These are phyloP conservation scores for Chromera velia DNA, from an alignment of 73 alveolate genomes.

Conservation along the genomic window DNA sequence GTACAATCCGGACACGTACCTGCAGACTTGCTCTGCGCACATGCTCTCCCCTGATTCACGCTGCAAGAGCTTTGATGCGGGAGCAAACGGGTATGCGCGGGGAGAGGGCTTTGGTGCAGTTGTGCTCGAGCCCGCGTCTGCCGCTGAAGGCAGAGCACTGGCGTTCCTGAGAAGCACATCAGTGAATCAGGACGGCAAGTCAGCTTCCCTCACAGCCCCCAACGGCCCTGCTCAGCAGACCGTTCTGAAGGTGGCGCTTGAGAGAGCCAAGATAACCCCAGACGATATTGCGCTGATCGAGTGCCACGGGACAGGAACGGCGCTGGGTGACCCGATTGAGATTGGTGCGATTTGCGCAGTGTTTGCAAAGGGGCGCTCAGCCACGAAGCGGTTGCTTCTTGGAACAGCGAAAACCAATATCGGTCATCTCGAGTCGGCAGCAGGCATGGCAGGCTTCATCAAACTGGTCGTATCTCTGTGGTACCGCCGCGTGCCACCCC, in stretches of 20 bases:
- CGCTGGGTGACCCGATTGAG: too few relatives aligned
- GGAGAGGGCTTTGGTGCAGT: slow-evolving; percentile 6
- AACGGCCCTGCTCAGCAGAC: too few relatives aligned
- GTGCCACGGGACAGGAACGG: too few relatives aligned
- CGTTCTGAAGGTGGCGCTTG: too few relatives aligned
- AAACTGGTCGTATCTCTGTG: slow-evolving; percentile 7
- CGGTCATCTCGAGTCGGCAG: slow-evolving; percentile 39
- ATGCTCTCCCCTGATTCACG: slow-evolving; percentile 36
- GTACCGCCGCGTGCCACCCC: slow-evolving; percentile 18
- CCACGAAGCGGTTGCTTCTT: not conserved
- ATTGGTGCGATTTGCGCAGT: too few relatives aligned
- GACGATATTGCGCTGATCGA: too few relatives aligned
- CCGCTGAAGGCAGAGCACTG: too few relatives aligned
- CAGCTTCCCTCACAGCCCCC: too few relatives aligned
- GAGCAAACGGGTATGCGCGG: slow-evolving; percentile 28
- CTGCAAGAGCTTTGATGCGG: slow-evolving; percentile 35
- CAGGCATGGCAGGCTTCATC: slow-evolving; percentile 39
- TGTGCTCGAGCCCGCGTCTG: not conserved
- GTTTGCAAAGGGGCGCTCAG: too few relatives aligned
- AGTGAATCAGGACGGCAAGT: too few relatives aligned
- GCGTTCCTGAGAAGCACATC: too few relatives aligned
- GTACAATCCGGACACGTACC: slow-evolving; percentile 27
- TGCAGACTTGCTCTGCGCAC: slow-evolving; percentile 15
- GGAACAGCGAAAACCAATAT: slow-evolving; percentile 8
- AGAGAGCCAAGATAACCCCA: too few relatives aligned